Conservation (phyloP, 2,329 filamentous ascomycete species). For the Rhexocercosporidium sp. region DNA sequence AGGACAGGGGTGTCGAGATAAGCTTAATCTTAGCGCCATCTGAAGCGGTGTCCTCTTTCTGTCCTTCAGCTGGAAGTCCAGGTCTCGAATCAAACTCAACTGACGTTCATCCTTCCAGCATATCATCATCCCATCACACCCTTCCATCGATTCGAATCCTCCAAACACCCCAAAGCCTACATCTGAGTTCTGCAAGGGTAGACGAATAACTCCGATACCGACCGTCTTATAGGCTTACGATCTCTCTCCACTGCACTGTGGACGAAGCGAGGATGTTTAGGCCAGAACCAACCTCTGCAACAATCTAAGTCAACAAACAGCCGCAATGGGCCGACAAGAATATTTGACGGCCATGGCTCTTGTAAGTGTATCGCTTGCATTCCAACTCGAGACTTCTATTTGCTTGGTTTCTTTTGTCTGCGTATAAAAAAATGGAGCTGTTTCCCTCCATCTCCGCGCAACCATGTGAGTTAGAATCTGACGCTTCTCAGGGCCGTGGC, state of each 20-base stretch:
- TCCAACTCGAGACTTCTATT: not conserved
- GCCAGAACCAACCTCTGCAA: not conserved
- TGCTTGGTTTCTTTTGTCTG: not conserved
- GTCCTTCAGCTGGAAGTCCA: not conserved
- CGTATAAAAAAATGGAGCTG: no score
- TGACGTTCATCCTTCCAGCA: not conserved
- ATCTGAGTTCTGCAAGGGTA: no score
- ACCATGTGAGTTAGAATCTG: not conserved
- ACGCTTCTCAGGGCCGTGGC: conserved; percentile 39
- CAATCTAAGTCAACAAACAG: conserved; percentile 5
- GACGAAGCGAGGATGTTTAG: not conserved
- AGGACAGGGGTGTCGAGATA: conserved; percentile 3
- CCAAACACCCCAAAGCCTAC: no score
- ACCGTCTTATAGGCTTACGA: not conserved
- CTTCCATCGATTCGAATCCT: not conserved
- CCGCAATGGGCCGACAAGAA: conserved; percentile 33
- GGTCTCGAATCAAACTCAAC: not conserved
- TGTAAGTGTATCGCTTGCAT: conserved; percentile 26
- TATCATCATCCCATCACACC: not conserved
- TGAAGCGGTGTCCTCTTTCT: not conserved
- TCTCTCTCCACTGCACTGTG: not conserved
- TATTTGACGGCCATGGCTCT: conserved; percentile 37
- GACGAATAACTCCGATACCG: not conserved
- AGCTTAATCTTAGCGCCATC: conserved; percentile 14
- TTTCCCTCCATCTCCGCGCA: not conserved